Evolutionary conservation across 257 asterid genomes (phyloP), one percentile per base, ranked within the genome.

Genomic region (Capsicum pubescens): DNA sequence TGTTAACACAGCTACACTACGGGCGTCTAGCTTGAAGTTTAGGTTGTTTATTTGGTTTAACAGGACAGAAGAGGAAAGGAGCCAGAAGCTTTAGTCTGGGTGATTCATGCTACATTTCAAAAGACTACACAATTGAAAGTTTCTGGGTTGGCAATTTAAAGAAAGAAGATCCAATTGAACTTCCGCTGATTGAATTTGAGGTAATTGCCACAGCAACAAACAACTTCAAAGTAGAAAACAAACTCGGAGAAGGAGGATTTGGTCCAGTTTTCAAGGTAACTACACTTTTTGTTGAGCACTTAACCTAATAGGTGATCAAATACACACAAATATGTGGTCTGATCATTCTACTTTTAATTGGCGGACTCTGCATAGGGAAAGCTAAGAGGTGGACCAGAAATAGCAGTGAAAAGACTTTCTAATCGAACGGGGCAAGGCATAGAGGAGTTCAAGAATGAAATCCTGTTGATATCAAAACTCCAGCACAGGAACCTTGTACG

Each of bases 321-420:
- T 72, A 19, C 58, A 48, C 81, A 21, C n/a, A 76, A 76, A 5
- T 76, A 35, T 21, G 16, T 44, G 21, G 50, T 21, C 17, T 8
- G 39, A 74, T 66, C 39, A 52, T 35, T 35, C 21, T 15, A 58
- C 9, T 58, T 54, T 35, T 42, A 42, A 84, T 10, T 9, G 14
- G 59, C 26, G 17, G 36, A 52, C 19, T 17, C 16, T 39, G 3
- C 10, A 70, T 36, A 88, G 90, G 90, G 88, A 36, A 57, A 32
- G 14, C 81, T 88, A 3, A 48, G n/a, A 6, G 81, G 17, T 59
- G 87, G 90, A 46, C 12, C 9, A 79, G 86, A 88, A 52, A 60
- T 88, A 44, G 90, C 90, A 68, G 90, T 88, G 12, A 88, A 88
- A 46, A 86, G 90, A 58, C 87, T 86, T 61, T 86, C 90, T 36